Percentiles rank a stretch among this genome's conserved stretches.
Evolutionary conservation across 371 early-diverging fungal genomes (phyloP).

Genomic region (Aphelidium insulamus): DNA sequence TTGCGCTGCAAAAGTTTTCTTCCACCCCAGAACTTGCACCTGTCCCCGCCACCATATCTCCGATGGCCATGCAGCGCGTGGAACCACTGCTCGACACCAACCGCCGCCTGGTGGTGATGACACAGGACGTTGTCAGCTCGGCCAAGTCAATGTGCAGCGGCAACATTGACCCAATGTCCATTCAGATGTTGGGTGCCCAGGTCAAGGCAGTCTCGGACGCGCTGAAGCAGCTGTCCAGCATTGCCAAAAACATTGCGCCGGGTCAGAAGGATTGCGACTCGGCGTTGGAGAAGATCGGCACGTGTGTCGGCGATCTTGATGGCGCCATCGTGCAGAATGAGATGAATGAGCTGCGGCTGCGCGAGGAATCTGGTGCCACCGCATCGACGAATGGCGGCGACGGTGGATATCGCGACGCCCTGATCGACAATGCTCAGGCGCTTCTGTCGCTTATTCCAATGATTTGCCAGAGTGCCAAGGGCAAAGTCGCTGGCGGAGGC

Average conservation of each 20-base stretch:
- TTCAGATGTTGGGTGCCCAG: slow-evolving; percentile 6
- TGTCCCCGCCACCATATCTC: too few relatives aligned
- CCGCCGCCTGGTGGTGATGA: slow-evolving; percentile 4
- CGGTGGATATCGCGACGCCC: background rate
- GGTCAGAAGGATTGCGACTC: slow-evolving; percentile 19
- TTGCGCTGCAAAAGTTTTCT: too few relatives aligned
- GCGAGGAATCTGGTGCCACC: slow-evolving; percentile 4
- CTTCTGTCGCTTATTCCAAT: too few relatives aligned
- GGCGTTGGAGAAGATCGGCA: slow-evolving; percentile 8
- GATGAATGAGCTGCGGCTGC: slow-evolving; percentile 1
- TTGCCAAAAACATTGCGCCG: slow-evolving; percentile 11
- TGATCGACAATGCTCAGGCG: too few relatives aligned
- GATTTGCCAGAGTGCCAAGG: too few relatives aligned
- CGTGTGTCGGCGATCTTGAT: slow-evolving; percentile 8
- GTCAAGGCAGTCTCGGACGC: slow-evolving; percentile 7
- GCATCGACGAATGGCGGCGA: slow-evolving; percentile 2
- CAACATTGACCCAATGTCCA: slow-evolving; percentile 4
- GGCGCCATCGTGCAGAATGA: slow-evolving; percentile 5
- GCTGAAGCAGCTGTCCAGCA: slow-evolving; percentile 4
- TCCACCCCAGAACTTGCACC: too few relatives aligned
- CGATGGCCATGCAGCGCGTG: too few relatives aligned
- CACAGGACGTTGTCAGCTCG: slow-evolving; percentile 8
- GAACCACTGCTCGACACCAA: too few relatives aligned
- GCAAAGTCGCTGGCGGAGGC: too few relatives aligned
- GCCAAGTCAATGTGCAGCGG: slow-evolving; percentile 7